phyloP scores from a whole-genome alignment of 2,329 filamentous ascomycete genomes.

The Microsporum ferrugineum region DNA sequence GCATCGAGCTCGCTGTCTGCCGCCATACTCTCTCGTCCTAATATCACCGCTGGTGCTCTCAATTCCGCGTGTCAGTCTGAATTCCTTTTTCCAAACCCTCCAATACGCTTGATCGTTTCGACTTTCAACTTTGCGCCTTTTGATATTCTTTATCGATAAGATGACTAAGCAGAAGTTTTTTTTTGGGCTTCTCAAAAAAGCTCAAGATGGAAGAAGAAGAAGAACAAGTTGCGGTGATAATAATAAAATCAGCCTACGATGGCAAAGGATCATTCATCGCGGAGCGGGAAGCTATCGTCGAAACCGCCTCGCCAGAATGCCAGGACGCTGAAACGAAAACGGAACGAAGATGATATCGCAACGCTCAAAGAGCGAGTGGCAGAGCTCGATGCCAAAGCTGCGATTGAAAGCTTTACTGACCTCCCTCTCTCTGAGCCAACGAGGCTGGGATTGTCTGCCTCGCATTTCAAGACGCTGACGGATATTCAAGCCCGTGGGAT shows the following conservation, averaged over 20 bases:
- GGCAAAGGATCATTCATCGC: constrained; percentile 23
- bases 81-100: neutral
- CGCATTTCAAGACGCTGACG: constrained; percentile 81
- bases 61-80: neutral
- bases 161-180: constrained; percentile 8
- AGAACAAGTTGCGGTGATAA: neutral
- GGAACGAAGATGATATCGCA: constrained; percentile 34
- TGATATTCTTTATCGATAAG: constrained; percentile 7
- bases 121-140: neutral
- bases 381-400: constrained; percentile 35
- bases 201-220: constrained; percentile 5
- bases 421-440: constrained; percentile 79
- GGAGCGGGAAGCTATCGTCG: constrained; percentile 16
- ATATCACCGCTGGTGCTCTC: neutral
- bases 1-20: constrained; percentile 43
- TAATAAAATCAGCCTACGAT: constrained; percentile 15
- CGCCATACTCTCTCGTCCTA: constrained; percentile 32
- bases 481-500: constrained; percentile 89
- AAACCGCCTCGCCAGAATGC: constrained; percentile 20
- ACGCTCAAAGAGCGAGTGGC: constrained; percentile 33
- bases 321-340: constrained; percentile 35
- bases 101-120: neutral
- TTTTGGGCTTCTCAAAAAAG: neutral
- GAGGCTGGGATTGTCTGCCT: constrained; percentile 63
- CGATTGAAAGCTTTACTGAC: constrained; percentile 62